phyloP scores from a whole-genome alignment of 176 grass and related monocot genomes.

The Hyparrhenia diplandra region DNA sequence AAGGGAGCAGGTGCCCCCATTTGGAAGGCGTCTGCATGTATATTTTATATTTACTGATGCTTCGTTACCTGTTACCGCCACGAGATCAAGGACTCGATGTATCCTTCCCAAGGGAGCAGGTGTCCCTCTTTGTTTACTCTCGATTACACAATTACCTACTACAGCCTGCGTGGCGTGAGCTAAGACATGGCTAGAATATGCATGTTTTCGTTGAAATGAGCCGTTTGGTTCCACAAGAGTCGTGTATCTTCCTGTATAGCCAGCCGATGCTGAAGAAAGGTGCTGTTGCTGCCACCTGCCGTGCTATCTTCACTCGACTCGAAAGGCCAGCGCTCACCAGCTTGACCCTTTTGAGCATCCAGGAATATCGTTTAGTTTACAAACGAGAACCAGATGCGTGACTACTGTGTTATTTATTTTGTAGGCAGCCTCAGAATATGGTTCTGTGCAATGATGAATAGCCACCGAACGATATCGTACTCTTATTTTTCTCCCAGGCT shows the following conservation, averaged over 20 bases:
- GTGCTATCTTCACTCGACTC: not conserved
- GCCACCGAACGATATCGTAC: not conserved
- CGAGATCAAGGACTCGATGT: not conserved
- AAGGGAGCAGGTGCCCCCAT: not conserved
- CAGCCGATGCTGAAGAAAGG: not conserved
- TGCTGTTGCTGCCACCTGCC: not conserved
- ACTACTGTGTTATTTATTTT: not conserved
- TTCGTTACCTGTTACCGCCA: not conserved
- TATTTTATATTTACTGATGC: not conserved
- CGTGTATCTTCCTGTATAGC: not conserved
- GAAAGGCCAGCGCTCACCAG: conserved; percentile 13
- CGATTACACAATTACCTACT: not conserved
- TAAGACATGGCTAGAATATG: not conserved
- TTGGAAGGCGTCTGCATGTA: not conserved
- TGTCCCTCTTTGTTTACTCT: not conserved
- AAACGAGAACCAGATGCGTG: conserved; percentile 16
- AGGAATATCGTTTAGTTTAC: conserved; percentile 1
- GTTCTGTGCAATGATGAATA: conserved; percentile 15
- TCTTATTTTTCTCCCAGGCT: not conserved
- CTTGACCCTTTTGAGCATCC: not conserved
- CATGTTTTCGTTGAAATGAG: not conserved
- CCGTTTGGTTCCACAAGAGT: conserved; percentile 4
- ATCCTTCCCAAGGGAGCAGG: no score
- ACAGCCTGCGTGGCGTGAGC: not conserved
- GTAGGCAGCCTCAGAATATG: conserved; percentile 13